Base-by-base conservation (phyloP, 2,329 filamentous ascomycete species). In the Cercospora nicotianae region DNA sequence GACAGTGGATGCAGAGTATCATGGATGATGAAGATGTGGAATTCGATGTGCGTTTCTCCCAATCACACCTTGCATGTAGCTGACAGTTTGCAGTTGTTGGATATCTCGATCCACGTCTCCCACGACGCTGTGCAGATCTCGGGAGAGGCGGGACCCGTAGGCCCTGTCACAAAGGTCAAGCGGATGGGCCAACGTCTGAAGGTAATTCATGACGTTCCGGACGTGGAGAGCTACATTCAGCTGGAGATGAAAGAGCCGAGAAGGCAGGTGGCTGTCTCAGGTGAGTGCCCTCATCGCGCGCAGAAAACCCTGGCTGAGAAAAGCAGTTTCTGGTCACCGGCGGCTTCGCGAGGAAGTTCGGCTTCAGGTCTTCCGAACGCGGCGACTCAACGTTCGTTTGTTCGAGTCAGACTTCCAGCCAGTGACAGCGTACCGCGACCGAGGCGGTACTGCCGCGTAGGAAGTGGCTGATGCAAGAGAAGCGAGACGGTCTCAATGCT, bases 51-150 rank as follows among this genome's bases (percentile, higher is more conserved):
- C 18, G 31, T 36, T 28, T 57, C 26, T 31, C 26, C 53, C n/a
- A 28, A 31, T 31, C 13, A 28, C 51, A 9, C 23, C 23, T 28
- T 28, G 51, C 12, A 31, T 39, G 18, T 31, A 30, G 30, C 30
- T 42, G 6, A 60, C 45, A 60, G 58, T 26, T 36, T 60, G 58
- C 58, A 63, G 61, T 42, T 63, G n/a, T 26, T 63, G 26, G 61
- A 63, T 63, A 55, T 63, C 16, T 63, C 26, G 6, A 63, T 63
- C 51, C 28, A 63, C 45, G 42, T 39, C 30, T 30, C 26, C 53
- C 6, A 57, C 26, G 31, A 28, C 53, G 53, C 26, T 31, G 53
- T 31, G 3, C 53, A 30, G 28, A 31, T 28, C 23, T 30, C 53
- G 53, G 26, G 3, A 57, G 53, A 57, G 28, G 53, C 13, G 53